phyloP scores from a whole-genome alignment of 1,284 basidiomycete genomes.

The Taiwanofungus camphoratus region DNA sequence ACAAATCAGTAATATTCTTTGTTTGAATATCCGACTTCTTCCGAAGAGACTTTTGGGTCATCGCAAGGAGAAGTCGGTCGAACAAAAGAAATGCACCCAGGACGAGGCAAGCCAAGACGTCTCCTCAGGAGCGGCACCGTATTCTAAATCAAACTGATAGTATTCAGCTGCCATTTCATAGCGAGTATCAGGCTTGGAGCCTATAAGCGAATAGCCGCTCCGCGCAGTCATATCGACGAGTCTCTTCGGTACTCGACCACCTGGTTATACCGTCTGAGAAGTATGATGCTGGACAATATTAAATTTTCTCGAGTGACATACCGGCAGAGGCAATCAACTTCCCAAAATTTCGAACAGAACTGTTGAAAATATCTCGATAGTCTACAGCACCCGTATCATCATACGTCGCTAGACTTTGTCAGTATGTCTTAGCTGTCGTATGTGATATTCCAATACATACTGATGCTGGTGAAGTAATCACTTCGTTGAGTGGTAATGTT shows the following conservation, averaged over 20 bases:
- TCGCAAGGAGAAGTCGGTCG: slow-evolving; percentile 14
- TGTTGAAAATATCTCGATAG: slow-evolving; percentile 38
- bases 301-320: slow-evolving; percentile 21
- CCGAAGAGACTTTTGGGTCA: slow-evolving; percentile 15
- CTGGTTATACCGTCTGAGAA: slow-evolving; percentile 28
- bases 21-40: slow-evolving; percentile 9
- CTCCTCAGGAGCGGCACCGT: slow-evolving; percentile 47
- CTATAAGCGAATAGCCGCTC: slow-evolving; percentile 43
- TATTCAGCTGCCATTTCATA: slow-evolving; percentile 49
- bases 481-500: slow-evolving; percentile 42
- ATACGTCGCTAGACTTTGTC: slow-evolving; percentile 37
- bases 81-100: slow-evolving; percentile 35
- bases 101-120: slow-evolving; percentile 51
- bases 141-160: slow-evolving; percentile 49
- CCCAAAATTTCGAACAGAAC: slow-evolving; percentile 34
- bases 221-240: slow-evolving; percentile 45
- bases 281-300: not conserved
- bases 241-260: slow-evolving; percentile 34
- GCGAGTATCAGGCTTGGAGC: slow-evolving; percentile 36
- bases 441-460: slow-evolving; percentile 29
- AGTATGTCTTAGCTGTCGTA: not conserved
- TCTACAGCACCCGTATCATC: slow-evolving; percentile 43
- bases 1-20: not conserved
- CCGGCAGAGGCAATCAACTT: slow-evolving; percentile 40
- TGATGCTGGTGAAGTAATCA: slow-evolving; percentile 42